A percentile compares a stretch with the other conserved stretches of the same genome.
Conservation (phyloP, 768 basidiomycete species). For the Kwoniella heveanensis region DNA sequence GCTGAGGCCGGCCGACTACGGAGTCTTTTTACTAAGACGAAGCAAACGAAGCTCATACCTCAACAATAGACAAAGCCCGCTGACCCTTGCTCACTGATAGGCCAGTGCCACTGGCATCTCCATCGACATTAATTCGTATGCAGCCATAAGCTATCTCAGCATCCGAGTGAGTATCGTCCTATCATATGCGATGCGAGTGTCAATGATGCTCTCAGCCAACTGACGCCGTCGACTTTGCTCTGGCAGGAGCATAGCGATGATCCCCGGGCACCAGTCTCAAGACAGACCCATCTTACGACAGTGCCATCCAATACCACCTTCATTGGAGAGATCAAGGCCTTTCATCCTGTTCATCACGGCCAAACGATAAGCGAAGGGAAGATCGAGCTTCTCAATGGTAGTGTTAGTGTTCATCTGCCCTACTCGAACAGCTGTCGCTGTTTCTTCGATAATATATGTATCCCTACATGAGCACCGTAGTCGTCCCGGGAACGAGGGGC, state of each 20-base stretch:
- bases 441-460: no score
- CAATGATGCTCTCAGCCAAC: no score
- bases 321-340: slow-evolving; percentile 15
- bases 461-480: no score
- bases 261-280: slow-evolving; percentile 21
- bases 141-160: slow-evolving; percentile 9
- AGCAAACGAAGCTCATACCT: no score
- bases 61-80: no score
- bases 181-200: no score
- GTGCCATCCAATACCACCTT: slow-evolving; percentile 18
- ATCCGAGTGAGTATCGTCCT: slow-evolving; percentile 1
- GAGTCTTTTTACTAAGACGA: no score
- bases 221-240: background rate
- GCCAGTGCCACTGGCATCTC: slow-evolving; percentile 20
- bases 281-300: slow-evolving; percentile 4
- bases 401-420: slow-evolving; percentile 8
- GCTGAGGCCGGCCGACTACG: no score
- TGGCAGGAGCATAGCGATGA: slow-evolving; percentile 22
- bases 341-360: slow-evolving; percentile 1
- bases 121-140: slow-evolving; percentile 13
- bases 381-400: slow-evolving; percentile 19
- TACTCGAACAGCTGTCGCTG: no score
- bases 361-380: background rate
- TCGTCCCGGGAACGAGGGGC: no score
- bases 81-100: no score